Base-by-base conservation (phyloP, 805 yeast genomes). In the Wickerhamomyces queroliae region DNA sequence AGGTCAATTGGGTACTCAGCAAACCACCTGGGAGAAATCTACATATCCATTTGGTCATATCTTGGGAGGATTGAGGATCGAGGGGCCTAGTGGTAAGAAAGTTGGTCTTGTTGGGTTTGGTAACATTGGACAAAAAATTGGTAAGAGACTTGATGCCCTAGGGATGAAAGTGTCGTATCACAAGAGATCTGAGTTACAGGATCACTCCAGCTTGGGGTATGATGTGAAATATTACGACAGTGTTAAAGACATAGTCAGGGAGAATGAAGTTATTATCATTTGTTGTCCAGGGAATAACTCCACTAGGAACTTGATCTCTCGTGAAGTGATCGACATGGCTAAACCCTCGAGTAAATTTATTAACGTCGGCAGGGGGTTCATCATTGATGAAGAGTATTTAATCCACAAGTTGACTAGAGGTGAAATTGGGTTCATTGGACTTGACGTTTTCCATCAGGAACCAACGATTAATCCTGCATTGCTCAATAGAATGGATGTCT, bases 21-120 rank as follows among this genome's bases (percentile, higher is more conserved):
- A 44, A 22, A 45, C 46, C 2, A 55, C 45, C 2, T 48, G 52
- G 33, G 50, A 52, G 10, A 37, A 45, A 19, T 40, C 36, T 12
- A 41, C 37, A 9, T 66, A 61, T 47, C 63, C 71, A 3, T 66
- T 66, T 43, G 74, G 73, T 26, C 69, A 67, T 28, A 40, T 52
- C 16, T 49, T 60, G 3, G 67, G 65, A 25, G 64, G 72, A 13
- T 45, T 71, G 43, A 50, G 58, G 30, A 52, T 63, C 35, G 45
- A 53, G 32, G 62, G 74, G 16, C 85, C 85, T 5, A 52, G 63
- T 33, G 74, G 75, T 24, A 76, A 72, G 46, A 63, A 61, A 27
- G 80, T 65, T 30, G 74, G 76, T 21, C 67, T 80, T 24, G 59
- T 79, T 2, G 87, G 87, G 0, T 67, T 79, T 48, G 87, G 86